These are phyloP conservation scores for Sistotremastrum niveocremeum DNA, from an alignment of 768 basidiomycete species.

Conservation along the genomic window DNA sequence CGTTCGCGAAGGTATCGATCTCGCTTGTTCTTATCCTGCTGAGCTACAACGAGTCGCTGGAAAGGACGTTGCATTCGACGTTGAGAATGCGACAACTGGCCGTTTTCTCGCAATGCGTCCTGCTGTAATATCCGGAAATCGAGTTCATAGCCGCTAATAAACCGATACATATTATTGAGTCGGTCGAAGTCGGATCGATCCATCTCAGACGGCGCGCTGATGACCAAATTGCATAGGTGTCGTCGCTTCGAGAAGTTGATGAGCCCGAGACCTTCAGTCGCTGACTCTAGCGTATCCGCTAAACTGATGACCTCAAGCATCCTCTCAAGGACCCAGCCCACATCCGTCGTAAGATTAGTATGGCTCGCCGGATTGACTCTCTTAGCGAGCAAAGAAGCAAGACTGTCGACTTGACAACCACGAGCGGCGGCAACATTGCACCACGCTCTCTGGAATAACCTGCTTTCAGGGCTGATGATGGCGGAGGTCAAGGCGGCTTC, in stretches of 20 bases:
- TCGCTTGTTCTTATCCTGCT: constrained; percentile 73
- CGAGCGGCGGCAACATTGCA: constrained; percentile 52
- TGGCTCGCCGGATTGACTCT: constrained; percentile 24
- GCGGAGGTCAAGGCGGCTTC: constrained; percentile 69
- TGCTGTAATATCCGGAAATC: constrained; percentile 65
- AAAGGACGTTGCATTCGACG: constrained; percentile 44
- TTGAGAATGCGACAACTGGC: constrained; percentile 28
- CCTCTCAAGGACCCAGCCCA: constrained; percentile 74
- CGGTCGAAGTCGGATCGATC: constrained; percentile 62
- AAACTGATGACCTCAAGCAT: constrained; percentile 67
- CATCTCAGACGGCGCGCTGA: constrained; percentile 38
- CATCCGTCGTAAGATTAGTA: constrained; percentile 48
- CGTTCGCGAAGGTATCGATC: constrained; percentile 58
- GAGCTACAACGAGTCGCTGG: constrained; percentile 43
- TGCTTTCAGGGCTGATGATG: constrained; percentile 62
- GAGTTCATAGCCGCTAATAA: constrained; percentile 45
- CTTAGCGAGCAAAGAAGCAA: constrained; percentile 40
- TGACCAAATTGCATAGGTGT: constrained; percentile 52
- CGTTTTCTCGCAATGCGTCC: constrained; percentile 54
- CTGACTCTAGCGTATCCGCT: constrained; percentile 51
- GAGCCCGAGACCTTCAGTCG: constrained; percentile 37
- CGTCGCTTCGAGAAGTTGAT: constrained; percentile 78
- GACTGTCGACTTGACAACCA: constrained; percentile 47
- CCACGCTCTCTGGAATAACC: constrained; percentile 71
- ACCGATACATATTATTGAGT: constrained; percentile 61